phyloP scores from a whole-genome alignment of 345 rosid genomes.

The Citrus maxima region DNA sequence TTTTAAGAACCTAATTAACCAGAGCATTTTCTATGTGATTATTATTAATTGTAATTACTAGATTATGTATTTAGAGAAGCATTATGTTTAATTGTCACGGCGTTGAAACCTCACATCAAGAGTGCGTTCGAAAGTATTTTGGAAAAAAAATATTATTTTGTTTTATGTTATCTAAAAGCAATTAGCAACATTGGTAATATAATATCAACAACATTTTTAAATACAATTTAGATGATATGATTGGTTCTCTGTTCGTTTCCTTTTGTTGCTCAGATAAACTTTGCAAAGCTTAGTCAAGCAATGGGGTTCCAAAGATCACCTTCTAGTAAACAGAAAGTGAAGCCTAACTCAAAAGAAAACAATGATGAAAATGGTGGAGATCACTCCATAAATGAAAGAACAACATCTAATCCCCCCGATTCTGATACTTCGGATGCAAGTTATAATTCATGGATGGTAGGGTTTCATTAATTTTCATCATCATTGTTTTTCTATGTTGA shows the following conservation, averaged over 20 bases:
- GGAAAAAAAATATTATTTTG: too few relatives aligned
- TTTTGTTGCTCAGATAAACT: not conserved
- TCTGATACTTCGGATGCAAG: conserved; percentile 9
- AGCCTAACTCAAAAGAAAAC: not conserved
- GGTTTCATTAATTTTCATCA: not conserved
- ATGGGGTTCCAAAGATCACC: conserved; percentile 31
- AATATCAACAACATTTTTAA: too few relatives aligned
- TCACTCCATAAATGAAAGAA: not conserved
- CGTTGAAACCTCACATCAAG: not conserved
- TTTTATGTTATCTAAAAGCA: too few relatives aligned
- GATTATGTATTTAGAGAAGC: not conserved
- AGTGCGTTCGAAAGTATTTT: not conserved
- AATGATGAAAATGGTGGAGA: not conserved
- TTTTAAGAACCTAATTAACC: not conserved
- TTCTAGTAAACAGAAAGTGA: conserved; percentile 22
- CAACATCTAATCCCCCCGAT: conserved; percentile 4
- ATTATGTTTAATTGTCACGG: not conserved
- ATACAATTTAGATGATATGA: too few relatives aligned
- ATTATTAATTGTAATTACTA: too few relatives aligned
- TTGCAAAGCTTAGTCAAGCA: conserved; percentile 20
- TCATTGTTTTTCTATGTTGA: not conserved
- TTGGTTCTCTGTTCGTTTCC: not conserved
- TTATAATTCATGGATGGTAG: conserved; percentile 44
- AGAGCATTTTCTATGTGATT: not conserved
- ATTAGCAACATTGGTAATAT: too few relatives aligned